Evolutionary conservation across 768 basidiomycete genomes (phyloP).

Genomic region (Pleurotus salmoneostramineus): DNA sequence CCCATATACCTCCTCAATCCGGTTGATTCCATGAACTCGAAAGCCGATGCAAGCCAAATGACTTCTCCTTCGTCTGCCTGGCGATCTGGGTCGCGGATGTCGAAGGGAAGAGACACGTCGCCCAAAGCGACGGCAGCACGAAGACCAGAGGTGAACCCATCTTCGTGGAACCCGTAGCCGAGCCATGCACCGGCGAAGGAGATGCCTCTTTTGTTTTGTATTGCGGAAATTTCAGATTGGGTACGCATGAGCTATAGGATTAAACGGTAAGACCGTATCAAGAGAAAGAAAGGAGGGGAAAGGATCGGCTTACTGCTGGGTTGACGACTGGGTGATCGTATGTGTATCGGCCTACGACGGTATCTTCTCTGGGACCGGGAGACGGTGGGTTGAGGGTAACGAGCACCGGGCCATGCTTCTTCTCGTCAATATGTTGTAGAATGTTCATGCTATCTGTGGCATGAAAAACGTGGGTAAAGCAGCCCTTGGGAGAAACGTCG

Average conservation of each 20-base stretch:
- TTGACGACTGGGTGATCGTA: constrained; percentile 74
- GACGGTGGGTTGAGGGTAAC: constrained; percentile 70
- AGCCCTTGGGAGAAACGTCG: too few relatives aligned
- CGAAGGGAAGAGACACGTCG: constrained; percentile 34
- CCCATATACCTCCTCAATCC: constrained; percentile 28
- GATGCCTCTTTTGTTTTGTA: constrained; percentile 61
- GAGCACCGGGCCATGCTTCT: constrained; percentile 55
- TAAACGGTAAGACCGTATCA: background rate
- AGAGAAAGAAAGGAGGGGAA: background rate
- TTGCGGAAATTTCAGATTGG: constrained; percentile 47
- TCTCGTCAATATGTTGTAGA: constrained; percentile 61
- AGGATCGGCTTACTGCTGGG: constrained; percentile 28
- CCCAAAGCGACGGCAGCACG: constrained; percentile 24
- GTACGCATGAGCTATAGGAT: constrained; percentile 44
- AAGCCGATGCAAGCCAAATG: constrained; percentile 22
- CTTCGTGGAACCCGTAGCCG: constrained; percentile 81
- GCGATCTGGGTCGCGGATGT: constrained; percentile 34
- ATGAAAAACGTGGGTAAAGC: too few relatives aligned
- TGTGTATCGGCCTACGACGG: constrained; percentile 44
- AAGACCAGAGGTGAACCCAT: constrained; percentile 57
- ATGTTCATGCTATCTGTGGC: constrained; percentile 67
- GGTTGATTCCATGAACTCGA: constrained; percentile 34
- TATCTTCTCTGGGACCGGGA: constrained; percentile 46
- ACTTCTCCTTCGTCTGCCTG: constrained; percentile 10
- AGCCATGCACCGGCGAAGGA: constrained; percentile 71